Conservation (phyloP, 257 asterid genomes). For the Nemophila menziesii region DNA sequence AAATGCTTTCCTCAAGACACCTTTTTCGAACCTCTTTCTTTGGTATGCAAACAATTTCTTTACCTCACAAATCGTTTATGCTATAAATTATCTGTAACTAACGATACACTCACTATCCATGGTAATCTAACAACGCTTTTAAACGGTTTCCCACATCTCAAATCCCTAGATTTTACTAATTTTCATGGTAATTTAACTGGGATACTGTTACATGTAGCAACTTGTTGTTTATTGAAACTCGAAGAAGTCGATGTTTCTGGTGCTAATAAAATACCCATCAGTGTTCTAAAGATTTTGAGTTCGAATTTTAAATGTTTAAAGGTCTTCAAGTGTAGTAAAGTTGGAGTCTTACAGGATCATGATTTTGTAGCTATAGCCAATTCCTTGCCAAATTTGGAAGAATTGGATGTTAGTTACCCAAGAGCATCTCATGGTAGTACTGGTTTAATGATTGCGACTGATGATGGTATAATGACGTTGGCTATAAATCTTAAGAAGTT, state of each 20-base stretch:
- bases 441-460: no score
- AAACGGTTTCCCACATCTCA: constrained; percentile 8
- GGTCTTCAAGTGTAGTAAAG: constrained; percentile 9
- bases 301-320: constrained; percentile 2
- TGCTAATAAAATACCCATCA: constrained; percentile 1
- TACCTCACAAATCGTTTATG: constrained; percentile 13
- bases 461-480: constrained; percentile 11
- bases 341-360: constrained; percentile 4
- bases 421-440: neutral
- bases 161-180: constrained; percentile 11
- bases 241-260: constrained; percentile 7
- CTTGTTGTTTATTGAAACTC: neutral
- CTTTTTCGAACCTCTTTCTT: constrained; percentile 13
- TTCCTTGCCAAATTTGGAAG: constrained; percentile 9
- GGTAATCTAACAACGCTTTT: constrained; percentile 11
- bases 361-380: constrained; percentile 9
- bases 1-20: constrained; percentile 4
- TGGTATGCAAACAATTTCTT: constrained; percentile 13
- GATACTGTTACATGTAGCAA: constrained; percentile 3
- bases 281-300: neutral
- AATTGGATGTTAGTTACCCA: constrained; percentile 13
- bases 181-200: constrained; percentile 2
- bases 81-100: neutral
- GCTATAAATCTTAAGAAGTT: constrained; percentile 4
- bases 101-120: constrained; percentile 1